These are phyloP conservation scores for Cucurbita maxima DNA, from an alignment of 306 rosid species.

Conservation along the genomic window DNA sequence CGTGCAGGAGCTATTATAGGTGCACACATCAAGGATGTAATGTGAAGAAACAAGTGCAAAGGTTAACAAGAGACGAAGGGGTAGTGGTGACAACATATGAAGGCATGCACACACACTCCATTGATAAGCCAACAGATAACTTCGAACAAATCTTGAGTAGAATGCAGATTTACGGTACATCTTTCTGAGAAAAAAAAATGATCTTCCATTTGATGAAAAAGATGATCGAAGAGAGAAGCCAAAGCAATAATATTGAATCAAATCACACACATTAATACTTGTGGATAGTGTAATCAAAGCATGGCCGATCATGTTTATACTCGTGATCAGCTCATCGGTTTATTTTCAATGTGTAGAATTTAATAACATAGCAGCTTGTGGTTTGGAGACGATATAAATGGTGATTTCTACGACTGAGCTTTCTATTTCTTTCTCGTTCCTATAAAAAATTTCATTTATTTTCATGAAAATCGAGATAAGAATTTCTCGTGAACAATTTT, in stretches of 20 bases:
- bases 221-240: neutral
- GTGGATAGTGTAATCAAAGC: neutral
- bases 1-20: conserved; percentile 67
- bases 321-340: too few relatives aligned
- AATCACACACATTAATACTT: neutral
- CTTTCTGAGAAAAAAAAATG: conserved; percentile 9
- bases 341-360: neutral
- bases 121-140: conserved; percentile 60
- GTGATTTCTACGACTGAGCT: too few relatives aligned
- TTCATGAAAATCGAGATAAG: too few relatives aligned
- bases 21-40: conserved; percentile 82
- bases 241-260: neutral
- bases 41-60: conserved; percentile 89
- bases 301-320: neutral
- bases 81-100: conserved; percentile 82
- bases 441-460: too few relatives aligned
- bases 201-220: neutral
- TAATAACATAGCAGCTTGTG: neutral
- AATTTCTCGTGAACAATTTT: too few relatives aligned
- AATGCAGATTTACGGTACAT: conserved; percentile 60
- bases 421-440: too few relatives aligned
- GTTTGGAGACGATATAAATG: too few relatives aligned
- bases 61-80: conserved; percentile 69
- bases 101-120: conserved; percentile 74
- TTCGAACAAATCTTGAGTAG: conserved; percentile 77